A percentile compares a stretch with the other conserved stretches of the same genome.
These are phyloP conservation scores for Aspergillus nomiae DNA, from an alignment of 2,329 filamentous ascomycete species.

Conservation along the genomic window DNA sequence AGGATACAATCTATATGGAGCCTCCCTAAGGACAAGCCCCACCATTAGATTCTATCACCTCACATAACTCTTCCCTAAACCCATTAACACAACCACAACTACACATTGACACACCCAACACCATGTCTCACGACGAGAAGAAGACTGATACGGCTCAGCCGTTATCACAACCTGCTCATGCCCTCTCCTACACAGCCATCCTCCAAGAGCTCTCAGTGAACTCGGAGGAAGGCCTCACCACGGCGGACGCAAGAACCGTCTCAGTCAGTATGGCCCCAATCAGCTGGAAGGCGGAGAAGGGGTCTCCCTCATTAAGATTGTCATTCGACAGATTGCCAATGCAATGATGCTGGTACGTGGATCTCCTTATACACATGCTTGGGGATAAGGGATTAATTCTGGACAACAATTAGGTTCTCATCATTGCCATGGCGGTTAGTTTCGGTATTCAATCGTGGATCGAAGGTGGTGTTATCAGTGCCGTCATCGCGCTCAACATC, in stretches of 20 bases:
- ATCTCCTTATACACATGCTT: not conserved
- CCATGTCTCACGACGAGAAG: slow-evolving; percentile 8
- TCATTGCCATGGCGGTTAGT: slow-evolving; percentile 71
- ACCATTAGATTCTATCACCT: slow-evolving; percentile 10
- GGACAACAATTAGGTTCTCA: slow-evolving; percentile 62
- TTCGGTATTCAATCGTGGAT: slow-evolving; percentile 60
- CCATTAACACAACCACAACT: slow-evolving; percentile 10
- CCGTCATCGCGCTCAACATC: slow-evolving; percentile 61
- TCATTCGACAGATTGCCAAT: slow-evolving; percentile 68
- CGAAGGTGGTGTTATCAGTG: slow-evolving; percentile 62
- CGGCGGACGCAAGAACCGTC: slow-evolving; percentile 57
- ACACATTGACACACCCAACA: slow-evolving; percentile 1
- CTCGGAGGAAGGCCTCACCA: slow-evolving; percentile 59
- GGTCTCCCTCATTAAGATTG: slow-evolving; percentile 70
- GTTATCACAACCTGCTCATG: slow-evolving; percentile 64
- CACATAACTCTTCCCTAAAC: not conserved
- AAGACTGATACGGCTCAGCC: slow-evolving; percentile 46
- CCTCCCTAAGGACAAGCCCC: slow-evolving; percentile 27
- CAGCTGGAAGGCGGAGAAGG: slow-evolving; percentile 66
- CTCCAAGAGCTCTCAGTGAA: slow-evolving; percentile 59
- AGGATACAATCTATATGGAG: slow-evolving; percentile 36
- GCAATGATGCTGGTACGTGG: slow-evolving; percentile 65
- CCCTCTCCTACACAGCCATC: slow-evolving; percentile 57
- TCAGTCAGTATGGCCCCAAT: slow-evolving; percentile 63
- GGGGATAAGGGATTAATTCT: not conserved